Evolutionary conservation across 2,329 filamentous ascomycete species (phyloP).

Genomic region (Beauveria caledonica): DNA sequence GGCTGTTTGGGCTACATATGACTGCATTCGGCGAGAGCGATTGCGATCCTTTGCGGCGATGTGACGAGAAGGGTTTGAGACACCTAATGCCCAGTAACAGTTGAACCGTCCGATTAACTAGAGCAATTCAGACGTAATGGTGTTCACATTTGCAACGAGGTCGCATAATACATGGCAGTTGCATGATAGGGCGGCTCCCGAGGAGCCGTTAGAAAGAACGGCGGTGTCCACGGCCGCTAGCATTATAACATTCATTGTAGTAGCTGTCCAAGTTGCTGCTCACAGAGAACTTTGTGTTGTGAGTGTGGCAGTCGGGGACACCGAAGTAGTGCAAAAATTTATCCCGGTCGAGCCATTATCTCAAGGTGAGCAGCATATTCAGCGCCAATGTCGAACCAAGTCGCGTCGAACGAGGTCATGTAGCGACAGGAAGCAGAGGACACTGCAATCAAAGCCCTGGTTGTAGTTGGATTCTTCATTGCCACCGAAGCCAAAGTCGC

Average conservation of each 20-base stretch:
- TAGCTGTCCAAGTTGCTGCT: background rate
- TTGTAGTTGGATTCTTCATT: conserved; percentile 14
- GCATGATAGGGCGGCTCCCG: no score
- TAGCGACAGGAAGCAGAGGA: conserved; percentile 33
- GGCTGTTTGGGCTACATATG: no score
- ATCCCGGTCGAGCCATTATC: background rate
- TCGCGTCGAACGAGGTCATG: conserved; percentile 44
- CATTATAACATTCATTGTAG: background rate
- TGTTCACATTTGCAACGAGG: no score
- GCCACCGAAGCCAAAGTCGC: conserved; percentile 16
- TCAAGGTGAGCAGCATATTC: background rate
- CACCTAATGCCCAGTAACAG: no score
- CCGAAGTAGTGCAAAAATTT: background rate
- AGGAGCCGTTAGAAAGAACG: no score
- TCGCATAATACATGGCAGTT: no score
- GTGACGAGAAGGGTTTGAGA: no score
- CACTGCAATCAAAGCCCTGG: conserved; percentile 25
- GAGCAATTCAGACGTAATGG: no score
- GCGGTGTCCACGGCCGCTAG: conserved; percentile 3
- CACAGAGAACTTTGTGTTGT: background rate
- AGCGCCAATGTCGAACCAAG: conserved; percentile 15
- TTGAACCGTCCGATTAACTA: no score
- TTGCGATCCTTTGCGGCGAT: no score
- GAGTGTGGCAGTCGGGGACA: background rate
- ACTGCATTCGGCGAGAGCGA: no score